Base-by-base conservation (phyloP, 1,284 basidiomycete species). In the Marasmius oreades region DNA sequence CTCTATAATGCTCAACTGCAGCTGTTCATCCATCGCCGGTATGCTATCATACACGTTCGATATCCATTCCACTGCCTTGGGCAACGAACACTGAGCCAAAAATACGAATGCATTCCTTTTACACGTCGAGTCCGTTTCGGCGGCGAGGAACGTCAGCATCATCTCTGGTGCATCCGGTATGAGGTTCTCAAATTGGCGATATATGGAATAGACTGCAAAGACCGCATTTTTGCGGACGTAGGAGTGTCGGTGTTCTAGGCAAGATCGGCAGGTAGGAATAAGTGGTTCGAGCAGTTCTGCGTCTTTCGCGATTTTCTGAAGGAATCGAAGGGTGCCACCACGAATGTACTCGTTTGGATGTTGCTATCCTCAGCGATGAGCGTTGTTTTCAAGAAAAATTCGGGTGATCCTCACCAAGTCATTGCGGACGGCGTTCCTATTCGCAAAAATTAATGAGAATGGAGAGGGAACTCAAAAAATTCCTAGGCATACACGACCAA, bases 291-390 rank as follows among this genome's bases (percentile, higher is more conserved):
- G 85, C 16, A 99, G 85, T 73, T 99, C 97, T 6, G 87, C 78
- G 67, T 99, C 97, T 69, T 92, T 91, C 55, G 95, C 83, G 52
- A 92, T 88, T 78, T 99, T 99, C 75, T 98, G 94, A 10, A 99
- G 82, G 77, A 97, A 98, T 44, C 97, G 90, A 34, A 99, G 84
- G 7, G 95, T 98, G 36, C 94, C 94, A 52, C 97, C 97, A 39
- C 97, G 92, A 65, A 99, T 98, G 75, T 98, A 99, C 78, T 99
- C 97, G 70, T 99, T 99, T 5, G 97, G 95, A 69, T 99, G 97
- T 92, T 99, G 96, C 91, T 94, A 59, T 20, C 16, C 2, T 18
- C 16, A 39, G 34, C 34, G 56, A 45, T 46, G 37, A 47, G 16
- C 39, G 46, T 14, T 18, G 20, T 28, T 18, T 22, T 51, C 22